A percentile compares a stretch with the other conserved stretches of the same genome.
phyloP scores from a whole-genome alignment of 805 yeast genomes.

The Teunomyces cretensis region DNA sequence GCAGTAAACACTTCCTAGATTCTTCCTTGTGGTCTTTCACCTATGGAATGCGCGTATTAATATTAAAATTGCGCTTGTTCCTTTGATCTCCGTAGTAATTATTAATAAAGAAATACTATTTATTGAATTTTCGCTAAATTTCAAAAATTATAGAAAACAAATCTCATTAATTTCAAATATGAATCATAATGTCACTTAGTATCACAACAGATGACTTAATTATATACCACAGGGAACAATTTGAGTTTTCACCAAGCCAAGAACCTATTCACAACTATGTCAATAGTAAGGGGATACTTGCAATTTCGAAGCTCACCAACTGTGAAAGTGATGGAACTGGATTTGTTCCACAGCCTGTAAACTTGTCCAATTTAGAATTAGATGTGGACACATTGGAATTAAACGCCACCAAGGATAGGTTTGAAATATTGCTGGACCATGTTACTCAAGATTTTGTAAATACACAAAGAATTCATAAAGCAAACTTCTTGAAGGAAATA shows the following conservation, averaged over 20 bases:
- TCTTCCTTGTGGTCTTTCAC: too few species aligned
- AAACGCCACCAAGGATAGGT: slow-evolving; percentile 8
- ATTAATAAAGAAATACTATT: not conserved
- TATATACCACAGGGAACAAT: slow-evolving; percentile 13
- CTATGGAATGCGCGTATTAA: too few species aligned
- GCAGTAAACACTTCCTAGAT: slow-evolving; percentile 9
- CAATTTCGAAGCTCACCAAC: not conserved
- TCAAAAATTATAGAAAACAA: slow-evolving; percentile 2
- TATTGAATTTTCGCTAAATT: not conserved
- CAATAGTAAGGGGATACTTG: not conserved
- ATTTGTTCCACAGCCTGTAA: not conserved
- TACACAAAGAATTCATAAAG: slow-evolving; percentile 19
- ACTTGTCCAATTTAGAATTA: slow-evolving; percentile 13
- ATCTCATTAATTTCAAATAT: not conserved
- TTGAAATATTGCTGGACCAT: slow-evolving; percentile 10
- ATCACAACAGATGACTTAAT: slow-evolving; percentile 15
- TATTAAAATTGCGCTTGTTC: too few species aligned
- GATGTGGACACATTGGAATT: slow-evolving; percentile 20
- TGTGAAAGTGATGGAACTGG: too few species aligned
- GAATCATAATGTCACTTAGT: not conserved
- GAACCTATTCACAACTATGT: not conserved
- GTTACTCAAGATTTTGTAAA: slow-evolving; percentile 13
- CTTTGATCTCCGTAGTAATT: not conserved
- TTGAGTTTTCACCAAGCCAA: not conserved
- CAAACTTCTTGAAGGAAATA: slow-evolving; percentile 24